Conservation (phyloP, 805 yeast genomes). For the Debaryomyces hansenii region DNA sequence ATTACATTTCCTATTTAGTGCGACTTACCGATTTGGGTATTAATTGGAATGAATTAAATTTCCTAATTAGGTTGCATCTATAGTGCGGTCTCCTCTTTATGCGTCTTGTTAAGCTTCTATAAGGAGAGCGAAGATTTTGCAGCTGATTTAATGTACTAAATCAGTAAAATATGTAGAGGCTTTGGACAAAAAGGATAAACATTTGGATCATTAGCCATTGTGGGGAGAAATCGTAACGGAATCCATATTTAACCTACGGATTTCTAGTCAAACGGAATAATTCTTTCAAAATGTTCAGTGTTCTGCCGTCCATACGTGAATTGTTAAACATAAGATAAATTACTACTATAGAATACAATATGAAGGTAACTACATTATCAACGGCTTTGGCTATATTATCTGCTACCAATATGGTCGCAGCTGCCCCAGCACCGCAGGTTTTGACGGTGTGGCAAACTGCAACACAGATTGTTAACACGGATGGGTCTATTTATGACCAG, state of each 20-base stretch:
- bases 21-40: not conserved
- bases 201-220: not conserved
- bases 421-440: conserved; percentile 24
- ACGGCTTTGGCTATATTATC: not conserved
- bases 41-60: not conserved
- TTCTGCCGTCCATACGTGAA: no score
- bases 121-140: not conserved
- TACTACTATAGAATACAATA: not conserved
- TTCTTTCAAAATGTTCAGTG: no score
- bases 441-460: conserved; percentile 22
- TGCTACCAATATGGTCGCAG: conserved; percentile 4
- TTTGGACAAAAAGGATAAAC: not conserved
- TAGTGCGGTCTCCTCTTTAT: no score
- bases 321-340: no score
- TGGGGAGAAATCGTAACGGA: not conserved
- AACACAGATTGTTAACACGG: conserved; percentile 12
- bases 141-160: not conserved
- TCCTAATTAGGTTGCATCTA: not conserved
- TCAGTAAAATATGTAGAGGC: not conserved
- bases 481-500: conserved; percentile 9
- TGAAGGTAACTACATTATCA: not conserved
- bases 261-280: no score
- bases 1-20: not conserved
- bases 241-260: not conserved
- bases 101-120: no score